Percentiles rank a stretch among this genome's conserved stretches.
These are phyloP conservation scores for Penicillium ochrochloron DNA, from an alignment of 495 filamentous ascomycete genomes.

Conservation along the genomic window DNA sequence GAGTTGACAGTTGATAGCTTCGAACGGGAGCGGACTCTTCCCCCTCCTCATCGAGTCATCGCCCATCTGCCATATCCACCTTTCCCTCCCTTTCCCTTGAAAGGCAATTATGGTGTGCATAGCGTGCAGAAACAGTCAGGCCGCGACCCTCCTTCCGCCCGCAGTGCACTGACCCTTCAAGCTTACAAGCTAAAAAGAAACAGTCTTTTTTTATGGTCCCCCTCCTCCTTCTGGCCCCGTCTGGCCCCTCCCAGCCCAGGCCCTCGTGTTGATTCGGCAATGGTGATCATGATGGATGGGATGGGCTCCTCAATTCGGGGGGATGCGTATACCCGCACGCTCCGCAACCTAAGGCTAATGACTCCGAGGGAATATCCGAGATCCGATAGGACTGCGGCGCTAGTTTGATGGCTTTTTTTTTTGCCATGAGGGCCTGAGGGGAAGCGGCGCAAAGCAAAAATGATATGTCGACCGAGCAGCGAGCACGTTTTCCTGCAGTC, in stretches of 20 bases:
- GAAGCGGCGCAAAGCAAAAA: conserved; percentile 12
- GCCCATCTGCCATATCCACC: not conserved
- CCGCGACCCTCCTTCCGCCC: conserved; percentile 19
- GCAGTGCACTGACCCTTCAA: conserved; percentile 29
- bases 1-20: conserved; percentile 27
- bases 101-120: conserved; percentile 38
- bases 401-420: not conserved
- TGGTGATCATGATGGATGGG: conserved; percentile 22
- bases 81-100: conserved; percentile 1
- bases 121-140: conserved; percentile 20
- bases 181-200: conserved; percentile 17
- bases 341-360: conserved; percentile 13
- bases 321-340: conserved; percentile 26
- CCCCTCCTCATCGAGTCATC: not conserved
- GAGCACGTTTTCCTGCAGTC: conserved; percentile 19
- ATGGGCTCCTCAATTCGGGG: conserved; percentile 17
- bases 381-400: conserved; percentile 30
- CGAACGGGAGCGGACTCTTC: conserved; percentile 12
- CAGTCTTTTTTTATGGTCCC: not conserved
- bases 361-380: not conserved
- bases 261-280: conserved; percentile 26
- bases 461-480: conserved; percentile 23
- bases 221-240: not conserved
- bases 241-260: not conserved
- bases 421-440: conserved; percentile 9